Evolutionary conservation across 768 basidiomycete genomes (phyloP).

Genomic region (Porphyrellus cyaneotinctus): DNA sequence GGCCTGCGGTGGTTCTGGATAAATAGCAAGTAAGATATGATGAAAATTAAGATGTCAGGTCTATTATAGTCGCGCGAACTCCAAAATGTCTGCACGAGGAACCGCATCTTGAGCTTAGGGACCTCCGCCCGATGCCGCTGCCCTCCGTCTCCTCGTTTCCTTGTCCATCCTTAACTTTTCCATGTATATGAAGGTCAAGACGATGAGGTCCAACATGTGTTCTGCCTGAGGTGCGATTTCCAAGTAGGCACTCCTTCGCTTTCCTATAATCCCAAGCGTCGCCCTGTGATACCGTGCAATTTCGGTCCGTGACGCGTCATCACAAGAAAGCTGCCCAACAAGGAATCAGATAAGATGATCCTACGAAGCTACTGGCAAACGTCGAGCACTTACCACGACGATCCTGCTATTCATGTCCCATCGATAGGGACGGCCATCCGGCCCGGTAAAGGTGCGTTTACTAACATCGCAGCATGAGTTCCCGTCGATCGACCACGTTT

Average conservation of each 20-base stretch:
- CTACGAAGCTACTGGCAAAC: background rate
- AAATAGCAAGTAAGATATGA: background rate
- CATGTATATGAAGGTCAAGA: conserved; percentile 30
- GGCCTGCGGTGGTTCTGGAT: no score
- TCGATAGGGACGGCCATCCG: conserved; percentile 30
- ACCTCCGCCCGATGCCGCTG: conserved; percentile 12
- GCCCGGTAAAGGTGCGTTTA: conserved; percentile 29
- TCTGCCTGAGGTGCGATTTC: conserved; percentile 22
- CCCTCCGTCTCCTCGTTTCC: conserved; percentile 8
- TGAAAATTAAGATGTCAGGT: background rate
- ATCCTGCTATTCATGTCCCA: conserved; percentile 23
- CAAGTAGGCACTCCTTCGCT: conserved; percentile 15
- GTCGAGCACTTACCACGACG: conserved; percentile 11
- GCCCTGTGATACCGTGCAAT: conserved; percentile 22
- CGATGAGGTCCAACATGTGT: conserved; percentile 23
- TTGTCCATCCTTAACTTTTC: conserved; percentile 29
- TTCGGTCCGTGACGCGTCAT: conserved; percentile 14
- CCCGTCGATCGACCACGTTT: background rate
- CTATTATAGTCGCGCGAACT: background rate
- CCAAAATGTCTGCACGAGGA: background rate
- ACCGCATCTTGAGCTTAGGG: conserved; percentile 3
- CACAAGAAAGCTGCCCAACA: conserved; percentile 13
- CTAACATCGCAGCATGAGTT: conserved; percentile 5
- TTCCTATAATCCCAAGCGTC: conserved; percentile 25
- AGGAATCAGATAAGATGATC: background rate